Evolutionary conservation across 2,329 filamentous ascomycete genomes (phyloP).

Genomic region (Neurospora sp.): DNA sequence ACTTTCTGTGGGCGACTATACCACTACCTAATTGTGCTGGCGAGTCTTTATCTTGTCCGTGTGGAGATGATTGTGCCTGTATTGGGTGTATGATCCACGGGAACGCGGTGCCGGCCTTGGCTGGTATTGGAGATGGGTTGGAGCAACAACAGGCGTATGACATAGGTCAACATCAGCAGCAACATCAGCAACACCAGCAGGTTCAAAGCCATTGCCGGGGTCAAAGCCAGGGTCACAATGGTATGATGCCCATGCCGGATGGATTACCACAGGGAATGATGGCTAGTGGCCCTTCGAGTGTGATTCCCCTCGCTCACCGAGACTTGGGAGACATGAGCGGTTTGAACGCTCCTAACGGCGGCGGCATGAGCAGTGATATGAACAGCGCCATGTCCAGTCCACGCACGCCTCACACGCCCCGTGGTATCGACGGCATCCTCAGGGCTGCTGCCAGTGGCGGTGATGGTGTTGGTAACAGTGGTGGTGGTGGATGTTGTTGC

Average conservation of each 20-base stretch:
- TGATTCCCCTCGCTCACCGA: neutral
- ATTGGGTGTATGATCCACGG: slow-evolving; percentile 45
- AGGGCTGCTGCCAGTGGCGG: neutral
- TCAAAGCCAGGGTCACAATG: neutral
- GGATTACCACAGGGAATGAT: neutral
- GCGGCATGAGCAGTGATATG: neutral
- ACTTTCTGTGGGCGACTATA: slow-evolving; percentile 52
- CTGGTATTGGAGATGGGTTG: neutral
- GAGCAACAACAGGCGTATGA: neutral
- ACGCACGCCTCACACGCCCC: neutral
- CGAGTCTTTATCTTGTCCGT: slow-evolving; percentile 43
- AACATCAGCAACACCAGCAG: neutral
- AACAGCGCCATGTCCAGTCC: neutral
- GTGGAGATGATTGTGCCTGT: slow-evolving; percentile 50
- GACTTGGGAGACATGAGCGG: neutral
- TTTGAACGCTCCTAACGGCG: neutral
- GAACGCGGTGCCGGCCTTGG: neutral
- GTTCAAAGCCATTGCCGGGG: neutral
- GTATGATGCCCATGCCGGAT: neutral
- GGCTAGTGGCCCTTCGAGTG: neutral
- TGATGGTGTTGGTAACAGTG: neutral
- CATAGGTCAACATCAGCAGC: neutral
- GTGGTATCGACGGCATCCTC: neutral
- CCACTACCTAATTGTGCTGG: slow-evolving; percentile 36
- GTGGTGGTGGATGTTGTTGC: neutral